Evolutionary conservation across 1,139 yeast species (phyloP).

Genomic region (Geotrichum cucujoidarum): DNA sequence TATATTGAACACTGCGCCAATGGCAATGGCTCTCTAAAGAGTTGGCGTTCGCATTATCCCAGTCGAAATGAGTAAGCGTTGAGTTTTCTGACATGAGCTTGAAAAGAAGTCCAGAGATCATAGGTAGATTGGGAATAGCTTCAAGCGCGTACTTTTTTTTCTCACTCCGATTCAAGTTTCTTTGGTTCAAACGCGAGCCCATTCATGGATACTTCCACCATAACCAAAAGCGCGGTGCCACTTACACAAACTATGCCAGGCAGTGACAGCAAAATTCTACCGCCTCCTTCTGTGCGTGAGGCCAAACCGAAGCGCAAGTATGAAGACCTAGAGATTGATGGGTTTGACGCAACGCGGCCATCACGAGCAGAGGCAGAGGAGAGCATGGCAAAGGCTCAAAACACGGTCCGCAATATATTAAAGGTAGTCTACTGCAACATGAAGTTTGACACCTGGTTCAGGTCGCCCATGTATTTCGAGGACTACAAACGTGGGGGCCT

Average conservation of each 20-base stretch:
- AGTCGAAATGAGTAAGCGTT: no score
- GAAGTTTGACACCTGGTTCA: slow-evolving; percentile 78
- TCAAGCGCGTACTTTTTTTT: no score
- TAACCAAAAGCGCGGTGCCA: not conserved
- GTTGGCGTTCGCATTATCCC: no score
- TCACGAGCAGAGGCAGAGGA: slow-evolving; percentile 15
- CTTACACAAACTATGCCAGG: not conserved
- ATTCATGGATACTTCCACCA: no score
- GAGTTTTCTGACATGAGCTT: no score
- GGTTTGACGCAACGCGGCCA: slow-evolving; percentile 12
- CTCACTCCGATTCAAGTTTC: no score
- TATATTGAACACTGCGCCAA: no score
- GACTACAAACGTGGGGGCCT: slow-evolving; percentile 23
- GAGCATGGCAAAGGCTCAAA: slow-evolving; percentile 10
- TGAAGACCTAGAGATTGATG: slow-evolving; percentile 14
- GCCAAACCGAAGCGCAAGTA: slow-evolving; percentile 5
- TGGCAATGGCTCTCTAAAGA: no score
- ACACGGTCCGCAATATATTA: slow-evolving; percentile 11
- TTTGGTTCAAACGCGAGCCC: no score
- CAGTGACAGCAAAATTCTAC: not conserved
- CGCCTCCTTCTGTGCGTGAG: no score
- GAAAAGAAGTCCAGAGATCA: no score
- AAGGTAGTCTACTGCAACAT: slow-evolving; percentile 59
- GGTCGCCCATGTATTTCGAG: slow-evolving; percentile 69
- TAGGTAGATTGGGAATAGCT: no score